Evolutionary conservation across 2,329 filamentous ascomycete genomes (phyloP), one percentile per base, ranked within the genome.

Genomic region (Fusarium mangiferae): DNA sequence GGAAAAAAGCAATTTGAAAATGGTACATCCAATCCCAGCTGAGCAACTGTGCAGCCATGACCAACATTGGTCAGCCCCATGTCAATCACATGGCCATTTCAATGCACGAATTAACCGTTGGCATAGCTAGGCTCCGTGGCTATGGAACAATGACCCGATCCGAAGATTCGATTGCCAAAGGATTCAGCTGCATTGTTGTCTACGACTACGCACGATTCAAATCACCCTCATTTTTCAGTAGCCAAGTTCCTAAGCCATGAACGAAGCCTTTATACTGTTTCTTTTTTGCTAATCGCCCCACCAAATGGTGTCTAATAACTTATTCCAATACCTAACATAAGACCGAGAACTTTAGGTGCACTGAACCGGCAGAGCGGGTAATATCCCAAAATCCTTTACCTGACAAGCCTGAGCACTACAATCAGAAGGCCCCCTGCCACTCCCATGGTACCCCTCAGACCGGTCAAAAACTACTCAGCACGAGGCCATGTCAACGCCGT

Each of bases 391-490:
- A 69, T 59, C 68, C 60, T 77, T 64, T 63, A 73, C 56, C 70
- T 51, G 30, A 51, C 48, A 51, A 51, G 48, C 48, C 48, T 65
- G 59, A 74, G 74, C 72, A 75, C 74, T 67, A 67, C 76, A 71
- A 75, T 68, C 61, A 73, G 65, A 75, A 59, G 56, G 60, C 74
- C 80, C 78, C 78, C 77, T 80, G 78, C 77, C 73, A 72, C 70
- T 69, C 68, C 74, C 76, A 76, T 77, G 75, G 79, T 82, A 83
- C 82, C 82, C 82, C 82, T 83, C 82, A 82, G 80, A 83, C 81
- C 81, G 81, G 80, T 80, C 72, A 81, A 79, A 83, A 82, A 83
- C 81, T 82, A 80, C 81, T 81, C 81, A 83, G 81, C 80, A 83
- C 81, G 79, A 76, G 78, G 78, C 78, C 77, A 78, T 80, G 79